Evolutionary conservation across 345 rosid genomes (phyloP), one percentile per base, ranked within the genome.

Genomic region (Eucalyptus camaldulensis): DNA sequence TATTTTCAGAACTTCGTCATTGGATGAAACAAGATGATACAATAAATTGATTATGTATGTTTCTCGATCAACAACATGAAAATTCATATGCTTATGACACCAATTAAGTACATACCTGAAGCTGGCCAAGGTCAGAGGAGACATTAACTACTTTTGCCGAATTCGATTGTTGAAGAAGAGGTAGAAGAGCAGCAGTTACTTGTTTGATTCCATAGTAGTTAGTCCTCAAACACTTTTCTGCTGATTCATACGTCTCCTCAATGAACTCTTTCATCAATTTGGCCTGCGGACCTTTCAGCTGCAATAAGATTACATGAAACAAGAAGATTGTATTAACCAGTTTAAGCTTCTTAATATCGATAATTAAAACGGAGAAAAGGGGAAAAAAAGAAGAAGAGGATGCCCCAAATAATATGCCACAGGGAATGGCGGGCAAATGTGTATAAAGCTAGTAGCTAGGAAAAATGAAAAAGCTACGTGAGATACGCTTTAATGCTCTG

Each of bases 161-260:
- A 49, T 81, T 13, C 6, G 93, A 88, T 14, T 44, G 89, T 40
- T 88, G 90, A 80, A 86, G 88, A 47, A 88, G 86, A 10, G 91
- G 89, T 80, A 89, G 51, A 31, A 90, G 86, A 31, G 88, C 89
- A 50, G 49, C 87, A 16, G 90, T 90, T 67, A 90, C 86, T 31
- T 49, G 80, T 56, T 88, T 90, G 51, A 89, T 81, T 65, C 91
- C 92, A 31, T 81, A 88, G 88, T 89, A 92, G 60, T 90, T 91
- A 16, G 89, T 91, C 54, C 88, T 72, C 33, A 89, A n/a, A 85
- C 91, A 89, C 43, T 89, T 67, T 62, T 65, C 72, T 85, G 90
- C 87, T 15, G 47, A 49, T 86, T 90, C 90, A 37, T 62, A 85
- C 17, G 90, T 89, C 87, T 89, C 89, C 40, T 56, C n/a, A 37